These are phyloP conservation scores for Argentina anserina DNA, from an alignment of 306 rosid genomes.

Conservation along the genomic window DNA sequence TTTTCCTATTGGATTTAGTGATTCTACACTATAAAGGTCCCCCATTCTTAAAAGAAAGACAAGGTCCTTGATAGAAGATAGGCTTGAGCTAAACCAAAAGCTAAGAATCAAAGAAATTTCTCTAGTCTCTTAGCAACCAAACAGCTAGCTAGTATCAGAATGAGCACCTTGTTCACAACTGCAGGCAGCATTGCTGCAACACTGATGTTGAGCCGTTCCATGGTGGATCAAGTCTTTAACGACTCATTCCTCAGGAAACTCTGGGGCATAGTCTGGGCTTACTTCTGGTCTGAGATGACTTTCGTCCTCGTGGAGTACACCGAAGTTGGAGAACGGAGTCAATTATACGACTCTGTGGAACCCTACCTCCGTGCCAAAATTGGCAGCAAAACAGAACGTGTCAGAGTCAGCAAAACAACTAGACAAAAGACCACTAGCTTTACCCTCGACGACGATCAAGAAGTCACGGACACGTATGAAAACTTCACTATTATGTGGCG, in stretches of 20 bases:
- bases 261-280: too few species aligned
- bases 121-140: not conserved
- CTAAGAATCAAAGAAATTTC: too few species aligned
- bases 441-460: conserved; percentile 26
- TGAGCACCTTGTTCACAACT: conserved; percentile 25
- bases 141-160: not conserved
- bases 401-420: conserved; percentile 21
- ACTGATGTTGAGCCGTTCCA: conserved; percentile 35
- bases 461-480: conserved; percentile 15
- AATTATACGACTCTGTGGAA: conserved; percentile 33
- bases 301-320: conserved; percentile 22
- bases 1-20: too few species aligned
- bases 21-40: too few species aligned
- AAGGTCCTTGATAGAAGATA: too few species aligned
- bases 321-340: conserved; percentile 21
- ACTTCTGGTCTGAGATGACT: conserved; percentile 24
- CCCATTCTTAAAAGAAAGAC: too few species aligned
- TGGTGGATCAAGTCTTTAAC: conserved; percentile 30
- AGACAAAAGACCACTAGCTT: conserved; percentile 20
- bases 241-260: conserved; percentile 16
- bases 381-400: conserved; percentile 7
- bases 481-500: conserved; percentile 22
- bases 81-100: too few species aligned
- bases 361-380: conserved; percentile 28
- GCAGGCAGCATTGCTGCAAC: conserved; percentile 32